Conservation (phyloP, 495 filamentous ascomycete species). For the Jackrogersella multiformis region DNA sequence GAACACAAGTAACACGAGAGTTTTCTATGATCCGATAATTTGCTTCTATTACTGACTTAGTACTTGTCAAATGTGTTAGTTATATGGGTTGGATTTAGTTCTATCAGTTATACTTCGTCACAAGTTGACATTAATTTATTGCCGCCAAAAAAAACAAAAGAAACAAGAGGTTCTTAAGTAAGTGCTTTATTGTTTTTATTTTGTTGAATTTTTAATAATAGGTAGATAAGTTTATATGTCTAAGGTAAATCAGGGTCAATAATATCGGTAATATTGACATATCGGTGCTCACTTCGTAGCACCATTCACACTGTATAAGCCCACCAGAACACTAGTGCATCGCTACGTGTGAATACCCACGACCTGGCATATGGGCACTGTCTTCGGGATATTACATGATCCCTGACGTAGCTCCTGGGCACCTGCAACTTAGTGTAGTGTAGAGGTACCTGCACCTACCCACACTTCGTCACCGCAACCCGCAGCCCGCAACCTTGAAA, state of each 20-base stretch:
- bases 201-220: too few relatives aligned
- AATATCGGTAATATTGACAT: conserved; percentile 2
- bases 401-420: conserved; percentile 24
- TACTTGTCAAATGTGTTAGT: too few relatives aligned
- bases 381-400: conserved; percentile 22
- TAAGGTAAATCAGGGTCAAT: conserved; percentile 11
- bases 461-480: conserved; percentile 15
- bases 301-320: not conserved
- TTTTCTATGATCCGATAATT: conserved; percentile 20
- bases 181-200: too few relatives aligned
- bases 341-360: not conserved
- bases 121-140: too few relatives aligned
- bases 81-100: too few relatives aligned
- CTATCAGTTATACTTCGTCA: too few relatives aligned
- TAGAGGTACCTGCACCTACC: not conserved
- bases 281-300: not conserved
- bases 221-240: conserved; percentile 1
- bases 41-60: conserved; percentile 3
- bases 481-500: not conserved
- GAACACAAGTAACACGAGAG: conserved; percentile 20
- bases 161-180: too few relatives aligned
- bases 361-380: not conserved
- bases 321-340: not conserved
- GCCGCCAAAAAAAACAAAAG: too few relatives aligned
- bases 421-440: too few relatives aligned